A percentile compares a stretch with the other conserved stretches of the same genome.
Conservation (phyloP, 2,329 filamentous ascomycete genomes). For the Aulographum hederae region DNA sequence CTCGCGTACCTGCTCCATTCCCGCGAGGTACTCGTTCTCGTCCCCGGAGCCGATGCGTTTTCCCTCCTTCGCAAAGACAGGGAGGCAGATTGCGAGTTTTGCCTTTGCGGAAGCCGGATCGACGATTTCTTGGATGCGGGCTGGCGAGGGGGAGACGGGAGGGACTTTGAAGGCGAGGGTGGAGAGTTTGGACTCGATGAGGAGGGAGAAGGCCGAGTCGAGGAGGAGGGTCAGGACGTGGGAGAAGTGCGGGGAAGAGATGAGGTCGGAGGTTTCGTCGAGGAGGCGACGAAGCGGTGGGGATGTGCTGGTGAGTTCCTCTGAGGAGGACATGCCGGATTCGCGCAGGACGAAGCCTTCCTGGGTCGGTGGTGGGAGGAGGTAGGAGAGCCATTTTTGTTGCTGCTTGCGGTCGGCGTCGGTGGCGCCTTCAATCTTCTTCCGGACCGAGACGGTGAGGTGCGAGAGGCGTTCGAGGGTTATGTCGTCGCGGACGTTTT, state of each 20-base stretch:
- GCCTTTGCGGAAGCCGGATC: conserved; percentile 14
- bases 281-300: conserved; percentile 61
- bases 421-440: conserved; percentile 61
- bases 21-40: conserved; percentile 32
- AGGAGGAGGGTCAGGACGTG: conserved; percentile 74
- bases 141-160: conserved; percentile 19
- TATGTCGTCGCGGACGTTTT: conserved; percentile 79
- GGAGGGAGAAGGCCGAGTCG: conserved; percentile 67
- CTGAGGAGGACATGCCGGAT: conserved; percentile 41
- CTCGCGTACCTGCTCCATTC: conserved; percentile 59
- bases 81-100: conserved; percentile 18
- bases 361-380: conserved; percentile 62
- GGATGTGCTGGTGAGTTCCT: conserved; percentile 18
- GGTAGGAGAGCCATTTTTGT: conserved; percentile 64
- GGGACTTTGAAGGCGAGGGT: conserved; percentile 57
- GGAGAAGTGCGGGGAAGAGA: conserved; percentile 82
- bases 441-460: conserved; percentile 66
- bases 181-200: conserved; percentile 69
- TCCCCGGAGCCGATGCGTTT: conserved; percentile 22
- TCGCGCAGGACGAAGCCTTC: conserved; percentile 74
- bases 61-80: conserved; percentile 24
- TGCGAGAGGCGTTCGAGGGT: conserved; percentile 64
- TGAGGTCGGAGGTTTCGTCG: conserved; percentile 87
- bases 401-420: conserved; percentile 40
- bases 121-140: conserved; percentile 32